Evolutionary conservation across 108 stramenopile genomes (phyloP), one percentile per base, ranked within the genome.

Genomic region (Chaetoceros muelleri): DNA sequence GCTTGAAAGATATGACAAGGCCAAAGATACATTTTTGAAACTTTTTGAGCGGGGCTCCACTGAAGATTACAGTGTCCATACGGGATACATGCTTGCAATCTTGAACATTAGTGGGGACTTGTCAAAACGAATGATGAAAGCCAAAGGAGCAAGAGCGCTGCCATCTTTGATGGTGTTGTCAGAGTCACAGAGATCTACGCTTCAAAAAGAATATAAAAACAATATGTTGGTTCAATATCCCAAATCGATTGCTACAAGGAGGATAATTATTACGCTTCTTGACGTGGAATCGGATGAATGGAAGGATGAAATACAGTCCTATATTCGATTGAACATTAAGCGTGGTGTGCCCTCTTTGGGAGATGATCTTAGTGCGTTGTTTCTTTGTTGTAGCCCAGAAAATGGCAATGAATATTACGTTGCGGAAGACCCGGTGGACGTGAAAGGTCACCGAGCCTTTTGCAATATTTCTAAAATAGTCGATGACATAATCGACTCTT

Each of bases 331-430:
- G 31, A 64, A 69, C 40, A 54, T 95, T 34, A 61, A 72, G 28
- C 90, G 93, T 62, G 95, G 93, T 22, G 87, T 94, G 22, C 94
- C 95, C 44, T 87, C 88, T 19, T 69, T 97, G 21, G 89, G 90
- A 40, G 53, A 63, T 2, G 94, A 96, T 67, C 73, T 98, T 1
- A 72, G 72, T 30, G 69, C 91, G 0, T 71, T 96, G 29, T 67
- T 90, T 46, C 58, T 72, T 28, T 24, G 62, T 16, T n/a, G n/a
- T n/a, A n/a, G n/a, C n/a, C 65, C 73, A 19, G 31, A 52, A 2
- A 59, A 73, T 48, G 72, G 68, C 10, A 61, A 64, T 8, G n/a
- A n/a, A n/a, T 72, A 66, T 21, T 28, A 55, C 7, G 58, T 70
- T 40, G 84, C 85, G 0, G 61, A 40, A 0, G 93, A 94, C 67